These are phyloP conservation scores for rapeseed (Brassica napus) DNA, from an alignment of 345 rosid genomes.

Conservation along the genomic window DNA sequence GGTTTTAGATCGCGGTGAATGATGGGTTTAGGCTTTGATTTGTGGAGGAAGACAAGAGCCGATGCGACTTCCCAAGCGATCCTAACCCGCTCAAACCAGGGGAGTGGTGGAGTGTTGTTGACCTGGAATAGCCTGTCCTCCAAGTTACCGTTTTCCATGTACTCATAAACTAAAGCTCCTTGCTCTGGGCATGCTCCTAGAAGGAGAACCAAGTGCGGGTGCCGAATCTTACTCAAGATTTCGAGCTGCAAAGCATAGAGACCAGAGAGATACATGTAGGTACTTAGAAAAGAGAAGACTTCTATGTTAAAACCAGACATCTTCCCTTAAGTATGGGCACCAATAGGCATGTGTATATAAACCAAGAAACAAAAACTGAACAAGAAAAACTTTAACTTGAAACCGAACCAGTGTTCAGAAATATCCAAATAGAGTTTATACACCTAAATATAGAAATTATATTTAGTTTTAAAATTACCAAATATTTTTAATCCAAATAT, in stretches of 20 bases:
- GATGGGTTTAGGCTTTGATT: conserved; percentile 71
- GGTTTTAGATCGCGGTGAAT: conserved; percentile 95
- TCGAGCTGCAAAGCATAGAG: conserved; percentile 60
- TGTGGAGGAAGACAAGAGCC: conserved; percentile 80
- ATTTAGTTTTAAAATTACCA: too few relatives aligned
- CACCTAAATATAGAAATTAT: background rate
- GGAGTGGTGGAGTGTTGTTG: conserved; percentile 62
- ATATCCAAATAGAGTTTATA: too few relatives aligned
- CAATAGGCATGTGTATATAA: too few relatives aligned
- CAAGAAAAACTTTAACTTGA: background rate
- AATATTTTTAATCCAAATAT: background rate
- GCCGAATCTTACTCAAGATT: conserved; percentile 77
- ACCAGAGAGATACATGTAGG: conserved; percentile 2
- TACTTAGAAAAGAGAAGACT: background rate
- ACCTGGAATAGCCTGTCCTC: conserved; percentile 61
- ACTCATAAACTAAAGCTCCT: conserved; percentile 83
- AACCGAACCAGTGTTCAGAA: background rate
- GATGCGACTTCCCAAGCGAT: conserved; percentile 94
- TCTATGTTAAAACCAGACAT: background rate
- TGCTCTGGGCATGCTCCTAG: conserved; percentile 86
- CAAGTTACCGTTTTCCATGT: conserved; percentile 88
- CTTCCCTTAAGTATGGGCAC: background rate
- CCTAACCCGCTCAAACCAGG: conserved; percentile 76
- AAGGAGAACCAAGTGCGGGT: conserved; percentile 87
- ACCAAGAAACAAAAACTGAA: background rate